Evolutionary conservation across 2,329 filamentous ascomycete genomes (phyloP).

Genomic region (Xylaria sp.): DNA sequence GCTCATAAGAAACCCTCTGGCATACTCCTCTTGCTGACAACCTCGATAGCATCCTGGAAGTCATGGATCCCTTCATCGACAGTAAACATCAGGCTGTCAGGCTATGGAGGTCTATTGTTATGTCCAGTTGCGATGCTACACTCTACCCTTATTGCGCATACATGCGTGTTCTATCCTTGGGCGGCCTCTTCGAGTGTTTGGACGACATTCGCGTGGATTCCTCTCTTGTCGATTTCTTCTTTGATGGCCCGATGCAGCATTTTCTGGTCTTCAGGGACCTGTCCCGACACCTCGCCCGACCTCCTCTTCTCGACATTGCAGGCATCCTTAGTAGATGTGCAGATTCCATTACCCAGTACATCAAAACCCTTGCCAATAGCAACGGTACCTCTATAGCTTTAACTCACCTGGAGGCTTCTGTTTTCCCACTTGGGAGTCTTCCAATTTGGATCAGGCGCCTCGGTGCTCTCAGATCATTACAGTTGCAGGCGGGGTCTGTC

Average conservation of each 20-base stretch:
- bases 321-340: constrained; percentile 60
- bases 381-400: constrained; percentile 61
- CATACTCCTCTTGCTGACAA: constrained; percentile 36
- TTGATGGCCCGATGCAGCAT: constrained; percentile 53
- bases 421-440: constrained; percentile 61
- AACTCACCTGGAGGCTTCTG: constrained; percentile 65
- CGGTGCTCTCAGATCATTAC: constrained; percentile 66
- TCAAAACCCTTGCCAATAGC: constrained; percentile 52
- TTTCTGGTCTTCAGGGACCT: constrained; percentile 46
- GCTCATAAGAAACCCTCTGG: background rate
- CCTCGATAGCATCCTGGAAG: constrained; percentile 56
- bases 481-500: constrained; percentile 69
- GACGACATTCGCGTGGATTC: constrained; percentile 57
- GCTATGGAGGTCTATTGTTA: constrained; percentile 74
- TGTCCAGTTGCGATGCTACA: constrained; percentile 71
- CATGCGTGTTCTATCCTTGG: constrained; percentile 70
- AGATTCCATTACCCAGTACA: constrained; percentile 65
- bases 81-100: constrained; percentile 65
- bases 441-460: constrained; percentile 68
- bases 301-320: constrained; percentile 49
- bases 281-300: constrained; percentile 30
- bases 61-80: constrained; percentile 56
- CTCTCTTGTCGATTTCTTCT: constrained; percentile 51
- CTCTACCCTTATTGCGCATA: constrained; percentile 76
- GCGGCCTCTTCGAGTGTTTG: constrained; percentile 68